Base-by-base conservation (phyloP, 345 rosid genomes). In the Combretum micranthum region DNA sequence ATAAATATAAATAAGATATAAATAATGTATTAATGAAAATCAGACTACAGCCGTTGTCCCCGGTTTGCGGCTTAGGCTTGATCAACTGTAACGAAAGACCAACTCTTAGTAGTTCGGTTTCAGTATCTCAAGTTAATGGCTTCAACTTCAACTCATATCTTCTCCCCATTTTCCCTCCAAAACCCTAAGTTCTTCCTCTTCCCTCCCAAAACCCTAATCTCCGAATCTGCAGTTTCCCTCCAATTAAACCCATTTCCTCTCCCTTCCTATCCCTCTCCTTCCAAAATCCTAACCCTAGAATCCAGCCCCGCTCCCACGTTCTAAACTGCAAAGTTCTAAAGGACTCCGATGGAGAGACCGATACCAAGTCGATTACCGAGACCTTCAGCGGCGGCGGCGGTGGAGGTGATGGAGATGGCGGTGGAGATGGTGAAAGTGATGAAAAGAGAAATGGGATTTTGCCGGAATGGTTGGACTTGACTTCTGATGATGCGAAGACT, bases 401-500 rank as follows among this genome's bases (percentile, higher is more conserved):
- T 0, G 88, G 66, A 0, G 86, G 70, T 0, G 75, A 63, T 0
- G 93, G 73, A 12, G 89, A 68, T 3, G 97, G 64, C 18, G 88
- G 72, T 20, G 69, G 55, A 18, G 82, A 77, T 56, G 80, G 61
- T 59, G 84, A 69, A 60, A 73, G 60, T 20, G 71, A 57, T 42
- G 67, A 55, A 44, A 23, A 62, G 53, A 57, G 20, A 20, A 52
- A 67, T 44, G 87, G 90, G n/a, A 15, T 75, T n/a, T 71, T 87
- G 42, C 88, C 96, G 3, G 96, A 85, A 42, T 93, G 96, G 95
- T 43, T 87, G 39, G 78, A 82, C 47, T 53, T 93, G 45, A 80
- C 80, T 44, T 20, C 88, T 10, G 94, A 87, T 59, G 97, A 93
- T 55, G 97, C 84, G 4, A 83, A 80, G 71, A 87, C 96, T 12